Percentiles rank a stretch among this genome's conserved stretches.
phyloP scores from a whole-genome alignment of 352 stramenopile species.

The Plasmopara viticola region DNA sequence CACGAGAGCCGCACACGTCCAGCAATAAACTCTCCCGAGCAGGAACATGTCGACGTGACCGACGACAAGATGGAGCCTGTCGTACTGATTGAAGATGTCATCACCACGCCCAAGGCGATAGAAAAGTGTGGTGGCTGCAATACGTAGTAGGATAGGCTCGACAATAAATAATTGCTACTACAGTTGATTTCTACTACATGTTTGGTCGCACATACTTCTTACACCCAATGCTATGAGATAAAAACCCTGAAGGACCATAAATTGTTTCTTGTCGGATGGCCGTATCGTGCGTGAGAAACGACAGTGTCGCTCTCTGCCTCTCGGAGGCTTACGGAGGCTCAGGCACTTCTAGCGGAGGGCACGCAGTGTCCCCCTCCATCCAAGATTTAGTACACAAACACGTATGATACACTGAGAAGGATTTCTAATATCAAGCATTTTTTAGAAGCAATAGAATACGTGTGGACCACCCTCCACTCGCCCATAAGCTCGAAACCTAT shows the following conservation, averaged over 20 bases:
- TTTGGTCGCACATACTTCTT: constrained; percentile 84
- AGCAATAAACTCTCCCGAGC: constrained; percentile 1
- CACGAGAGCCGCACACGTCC: constrained; percentile 26
- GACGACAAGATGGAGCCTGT: constrained; percentile 8
- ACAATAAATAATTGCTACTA: not conserved
- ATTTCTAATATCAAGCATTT: no score
- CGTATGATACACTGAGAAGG: not conserved
- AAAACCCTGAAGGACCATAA: constrained; percentile 83
- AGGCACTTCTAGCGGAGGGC: constrained; percentile 37
- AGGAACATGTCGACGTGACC: not conserved
- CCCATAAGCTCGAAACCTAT: not conserved
- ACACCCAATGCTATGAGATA: constrained; percentile 84
- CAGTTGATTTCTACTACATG: constrained; percentile 19
- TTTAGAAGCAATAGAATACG: not conserved
- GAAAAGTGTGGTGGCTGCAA: constrained; percentile 20
- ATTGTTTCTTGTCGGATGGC: constrained; percentile 49
- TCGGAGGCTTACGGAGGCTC: constrained; percentile 16
- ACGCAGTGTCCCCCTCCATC: constrained; percentile 17
- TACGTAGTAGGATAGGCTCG: constrained; percentile 3
- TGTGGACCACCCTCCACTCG: constrained; percentile 6
- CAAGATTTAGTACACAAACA: constrained; percentile 16
- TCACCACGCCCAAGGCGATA: constrained; percentile 4
- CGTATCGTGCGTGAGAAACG: constrained; percentile 52
- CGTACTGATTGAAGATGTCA: constrained; percentile 6
- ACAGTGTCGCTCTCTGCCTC: constrained; percentile 16